Evolutionary conservation across 164 flowering plant genomes (phyloP), one percentile per base, ranked within the genome.

Genomic region (Euptelea pleiosperma): DNA sequence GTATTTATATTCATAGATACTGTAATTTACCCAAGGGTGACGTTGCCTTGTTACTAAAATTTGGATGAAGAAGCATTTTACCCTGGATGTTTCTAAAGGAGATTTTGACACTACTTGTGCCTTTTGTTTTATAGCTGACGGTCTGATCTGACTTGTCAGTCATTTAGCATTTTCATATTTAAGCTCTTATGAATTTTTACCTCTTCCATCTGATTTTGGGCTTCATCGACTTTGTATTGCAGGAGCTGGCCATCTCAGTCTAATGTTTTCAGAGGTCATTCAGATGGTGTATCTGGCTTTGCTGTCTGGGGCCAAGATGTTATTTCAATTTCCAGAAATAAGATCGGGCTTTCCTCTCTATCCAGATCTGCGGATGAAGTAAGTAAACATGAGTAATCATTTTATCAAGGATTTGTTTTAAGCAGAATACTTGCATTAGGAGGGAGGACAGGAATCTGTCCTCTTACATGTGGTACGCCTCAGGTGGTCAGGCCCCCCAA

Each of bases 281-380:
- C 72, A 28, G 97, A 86, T 69, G 89, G 92, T 42, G 75, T 94
- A 33, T 79, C 88, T 47, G 78, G 82, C 58, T 94, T 94, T 74
- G 81, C 89, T 5, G 55, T 88, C 3, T 94, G 96, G 97, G 96
- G 99, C 19, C 89, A 86, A 69, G 94, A 94, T 72, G 71, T 90
- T 52, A 85, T 94, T 63, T 90, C 97, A 33, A 87, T 88, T 59
- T 75, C 91, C 40, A 78, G 75, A 71, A 85, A 85, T 55, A 90
- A 79, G 77, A 93, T 93, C 57, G 97, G 92, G 11, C 77, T 93
- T 59, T 79, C 85, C 52, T 86, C 96, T 47, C 76, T 93, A 62
- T 74, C 85, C n/a, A 77, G 77, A 71, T 61, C 70, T 30, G 67
- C 69, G 15, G 73, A 77, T 54, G 91, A 82, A 37, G 95, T 92